Conservation (phyloP, 1,284 basidiomycete genomes). For the Lentinus polychrous region DNA sequence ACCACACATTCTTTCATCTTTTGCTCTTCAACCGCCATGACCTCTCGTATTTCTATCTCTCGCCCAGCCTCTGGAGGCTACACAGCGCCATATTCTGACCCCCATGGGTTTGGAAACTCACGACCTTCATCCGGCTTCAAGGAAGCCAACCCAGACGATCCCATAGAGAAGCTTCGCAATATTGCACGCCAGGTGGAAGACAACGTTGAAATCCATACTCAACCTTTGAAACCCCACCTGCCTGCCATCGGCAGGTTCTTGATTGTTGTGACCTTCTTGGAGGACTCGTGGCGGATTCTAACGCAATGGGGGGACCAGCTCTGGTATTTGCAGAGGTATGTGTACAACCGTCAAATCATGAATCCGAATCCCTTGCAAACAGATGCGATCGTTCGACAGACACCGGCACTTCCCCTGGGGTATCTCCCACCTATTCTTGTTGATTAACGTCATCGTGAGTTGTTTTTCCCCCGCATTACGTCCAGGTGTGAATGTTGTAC, state of each 20-base stretch:
- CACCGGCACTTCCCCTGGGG: slow-evolving; percentile 96
- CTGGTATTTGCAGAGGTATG: slow-evolving; percentile 91
- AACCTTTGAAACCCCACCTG: slow-evolving; percentile 92
- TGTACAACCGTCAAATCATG: slow-evolving; percentile 16
- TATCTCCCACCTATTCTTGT: slow-evolving; percentile 86
- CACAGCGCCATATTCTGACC: slow-evolving; percentile 37
- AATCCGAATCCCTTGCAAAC: slow-evolving; percentile 7
- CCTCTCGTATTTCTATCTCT: slow-evolving; percentile 76
- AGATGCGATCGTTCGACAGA: slow-evolving; percentile 32
- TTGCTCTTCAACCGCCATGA: slow-evolving; percentile 42
- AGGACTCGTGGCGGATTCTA: slow-evolving; percentile 91
- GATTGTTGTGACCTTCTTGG: slow-evolving; percentile 97
- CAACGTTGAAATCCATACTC: slow-evolving; percentile 85
- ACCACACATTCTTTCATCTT: slow-evolving; percentile 12
- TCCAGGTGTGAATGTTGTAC: slow-evolving; percentile 8
- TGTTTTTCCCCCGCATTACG: neutral
- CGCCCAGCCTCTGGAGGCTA: slow-evolving; percentile 54
- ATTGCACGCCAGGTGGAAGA: slow-evolving; percentile 85
- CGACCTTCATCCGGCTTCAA: slow-evolving; percentile 64
- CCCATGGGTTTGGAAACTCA: slow-evolving; percentile 67
- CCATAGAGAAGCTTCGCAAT: slow-evolving; percentile 77
- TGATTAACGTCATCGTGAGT: slow-evolving; percentile 89
- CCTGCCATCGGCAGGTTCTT: slow-evolving; percentile 94
- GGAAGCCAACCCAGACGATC: slow-evolving; percentile 73
- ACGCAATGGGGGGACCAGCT: slow-evolving; percentile 96